Conservation (phyloP, 495 filamentous ascomycete species). For the Aspergillus carlsbadensis region DNA sequence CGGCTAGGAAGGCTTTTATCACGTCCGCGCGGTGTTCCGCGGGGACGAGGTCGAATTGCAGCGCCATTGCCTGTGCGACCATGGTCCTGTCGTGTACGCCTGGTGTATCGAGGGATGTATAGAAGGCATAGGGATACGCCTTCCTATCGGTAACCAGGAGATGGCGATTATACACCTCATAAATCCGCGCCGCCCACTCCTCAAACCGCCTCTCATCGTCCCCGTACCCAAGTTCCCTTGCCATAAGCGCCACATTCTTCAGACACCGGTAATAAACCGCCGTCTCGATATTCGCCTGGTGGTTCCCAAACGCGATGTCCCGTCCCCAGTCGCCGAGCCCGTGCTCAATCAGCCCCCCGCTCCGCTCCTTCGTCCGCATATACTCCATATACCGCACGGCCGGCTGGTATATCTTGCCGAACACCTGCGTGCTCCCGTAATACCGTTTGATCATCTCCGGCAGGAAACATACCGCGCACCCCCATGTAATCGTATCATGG, state of each 20-base stretch:
- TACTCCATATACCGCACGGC: constrained; percentile 32
- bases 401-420: constrained; percentile 22
- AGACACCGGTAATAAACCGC: constrained; percentile 32
- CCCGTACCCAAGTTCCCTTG: constrained; percentile 20
- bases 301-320: constrained; percentile 31
- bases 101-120: constrained; percentile 28
- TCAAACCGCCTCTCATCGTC: constrained; percentile 21
- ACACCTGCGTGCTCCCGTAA: constrained; percentile 27
- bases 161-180: constrained; percentile 23
- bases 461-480: constrained; percentile 27
- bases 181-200: constrained; percentile 22
- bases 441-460: constrained; percentile 26
- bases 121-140: constrained; percentile 20
- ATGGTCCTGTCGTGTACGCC: constrained; percentile 21
- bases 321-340: constrained; percentile 31
- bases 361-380: constrained; percentile 27
- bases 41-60: constrained; percentile 26
- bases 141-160: constrained; percentile 25
- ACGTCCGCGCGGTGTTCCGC: constrained; percentile 20
- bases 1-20: constrained; percentile 26
- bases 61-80: constrained; percentile 27
- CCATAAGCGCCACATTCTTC: constrained; percentile 27
- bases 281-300: constrained; percentile 33
- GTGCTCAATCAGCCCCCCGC: constrained; percentile 28
- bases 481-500: constrained; percentile 33